Conservation (phyloP, 306 rosid species). For the Betula pendula region DNA sequence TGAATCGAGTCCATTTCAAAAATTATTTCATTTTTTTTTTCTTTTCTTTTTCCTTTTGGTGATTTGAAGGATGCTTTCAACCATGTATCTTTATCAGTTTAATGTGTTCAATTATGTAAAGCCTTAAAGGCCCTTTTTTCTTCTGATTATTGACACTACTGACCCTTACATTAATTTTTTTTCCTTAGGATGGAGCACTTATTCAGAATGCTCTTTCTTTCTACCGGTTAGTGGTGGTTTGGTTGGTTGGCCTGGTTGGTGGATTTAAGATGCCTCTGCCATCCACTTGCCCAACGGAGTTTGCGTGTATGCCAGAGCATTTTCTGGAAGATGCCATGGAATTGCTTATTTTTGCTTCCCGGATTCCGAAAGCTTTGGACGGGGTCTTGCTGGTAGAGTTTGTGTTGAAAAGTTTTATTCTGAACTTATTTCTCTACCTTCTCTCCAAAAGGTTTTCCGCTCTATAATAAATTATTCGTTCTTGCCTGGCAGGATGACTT, state of each 20-base stretch:
- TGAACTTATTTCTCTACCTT: conserved; percentile 3
- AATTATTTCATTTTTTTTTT: neutral
- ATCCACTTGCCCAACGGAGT: conserved; percentile 70
- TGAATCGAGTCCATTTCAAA: neutral
- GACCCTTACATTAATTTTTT: conserved; percentile 20
- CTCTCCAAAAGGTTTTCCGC: conserved; percentile 15
- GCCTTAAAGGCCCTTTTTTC: conserved; percentile 2
- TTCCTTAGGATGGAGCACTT: conserved; percentile 70
- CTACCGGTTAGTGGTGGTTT: conserved; percentile 85
- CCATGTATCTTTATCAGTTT: neutral
- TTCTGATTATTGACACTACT: conserved; percentile 17
- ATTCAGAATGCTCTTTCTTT: conserved; percentile 78
- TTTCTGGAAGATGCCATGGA: conserved; percentile 99
- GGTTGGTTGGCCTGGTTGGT: conserved; percentile 95
- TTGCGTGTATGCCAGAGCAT: conserved; percentile 96
- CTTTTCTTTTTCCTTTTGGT: neutral
- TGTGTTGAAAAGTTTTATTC: conserved; percentile 8
- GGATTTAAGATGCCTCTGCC: conserved; percentile 98
- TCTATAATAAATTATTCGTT: conserved; percentile 9
- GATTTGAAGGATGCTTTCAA: neutral
- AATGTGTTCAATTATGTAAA: neutral
- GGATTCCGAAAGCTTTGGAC: conserved; percentile 95
- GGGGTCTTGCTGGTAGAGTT: conserved; percentile 75
- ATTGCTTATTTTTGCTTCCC: conserved; percentile 89
- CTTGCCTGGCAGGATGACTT: conserved; percentile 81